A percentile compares a stretch with the other conserved stretches of the same genome.
Conservation (phyloP, 1,284 basidiomycete genomes). For the Rhodotorula sp. region DNA sequence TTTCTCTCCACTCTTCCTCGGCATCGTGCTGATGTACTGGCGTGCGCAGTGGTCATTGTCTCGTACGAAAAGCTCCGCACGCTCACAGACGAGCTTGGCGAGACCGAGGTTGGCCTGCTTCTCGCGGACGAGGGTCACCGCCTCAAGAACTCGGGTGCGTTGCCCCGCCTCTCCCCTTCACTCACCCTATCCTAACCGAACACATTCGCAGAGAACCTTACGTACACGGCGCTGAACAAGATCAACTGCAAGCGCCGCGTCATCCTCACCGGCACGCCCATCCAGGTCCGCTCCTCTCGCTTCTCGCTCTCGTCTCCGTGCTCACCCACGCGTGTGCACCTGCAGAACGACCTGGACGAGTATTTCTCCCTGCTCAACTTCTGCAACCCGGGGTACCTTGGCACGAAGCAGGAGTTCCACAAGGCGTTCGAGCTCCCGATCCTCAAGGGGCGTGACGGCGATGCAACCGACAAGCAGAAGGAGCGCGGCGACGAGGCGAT, state of each 20-base stretch:
- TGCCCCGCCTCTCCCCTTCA: neutral
- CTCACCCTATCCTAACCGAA: no score
- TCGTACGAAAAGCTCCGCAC: conserved; percentile 97
- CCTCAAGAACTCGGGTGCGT: conserved; percentile 88
- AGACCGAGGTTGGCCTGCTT: conserved; percentile 81
- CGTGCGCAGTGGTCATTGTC: conserved; percentile 87
- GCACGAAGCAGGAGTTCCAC: conserved; percentile 86
- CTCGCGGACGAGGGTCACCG: conserved; percentile 97
- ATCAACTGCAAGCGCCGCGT: conserved; percentile 92
- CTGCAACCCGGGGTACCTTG: conserved; percentile 94
- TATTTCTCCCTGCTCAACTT: conserved; percentile 96
- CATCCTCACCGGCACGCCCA: conserved; percentile 94
- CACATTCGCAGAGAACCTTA: conserved; percentile 53
- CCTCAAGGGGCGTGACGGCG: conserved; percentile 87
- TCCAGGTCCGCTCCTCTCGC: conserved; percentile 59
- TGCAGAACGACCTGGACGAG: conserved; percentile 90
- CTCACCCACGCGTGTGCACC: neutral
- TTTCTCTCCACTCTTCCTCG: neutral
- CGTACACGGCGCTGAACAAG: conserved; percentile 80
- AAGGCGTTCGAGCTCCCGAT: conserved; percentile 97
- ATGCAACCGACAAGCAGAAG: conserved; percentile 81
- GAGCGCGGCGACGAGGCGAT: conserved; percentile 84
- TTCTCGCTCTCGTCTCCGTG: no score
- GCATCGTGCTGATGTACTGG: neutral
- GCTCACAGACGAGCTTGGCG: conserved; percentile 70